Percentiles rank a stretch among this genome's conserved stretches.
Conservation (phyloP, 331 rosid genomes). For the Prunus yedoensis region DNA sequence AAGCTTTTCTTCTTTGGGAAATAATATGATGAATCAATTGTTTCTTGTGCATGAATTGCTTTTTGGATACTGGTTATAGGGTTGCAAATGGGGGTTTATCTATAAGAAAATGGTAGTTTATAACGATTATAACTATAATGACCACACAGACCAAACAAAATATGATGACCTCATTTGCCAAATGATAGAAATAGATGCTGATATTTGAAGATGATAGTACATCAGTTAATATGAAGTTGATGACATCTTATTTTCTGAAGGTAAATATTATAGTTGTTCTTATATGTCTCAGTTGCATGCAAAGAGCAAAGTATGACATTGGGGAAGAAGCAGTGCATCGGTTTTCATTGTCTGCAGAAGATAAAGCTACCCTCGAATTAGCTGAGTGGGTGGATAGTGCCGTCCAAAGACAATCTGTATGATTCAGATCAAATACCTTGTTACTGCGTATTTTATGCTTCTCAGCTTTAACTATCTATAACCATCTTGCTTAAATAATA, state of each 20-base stretch:
- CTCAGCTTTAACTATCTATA: background rate
- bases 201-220: background rate
- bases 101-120: background rate
- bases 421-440: conserved; percentile 33
- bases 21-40: conserved; percentile 1
- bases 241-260: background rate
- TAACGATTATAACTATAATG: background rate
- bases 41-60: conserved; percentile 4
- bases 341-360: conserved; percentile 95
- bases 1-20: conserved; percentile 9
- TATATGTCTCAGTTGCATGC: conserved; percentile 81
- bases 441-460: conserved; percentile 28
- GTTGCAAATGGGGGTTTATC: background rate
- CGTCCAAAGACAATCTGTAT: conserved; percentile 74
- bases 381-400: conserved; percentile 98
- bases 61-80: background rate
- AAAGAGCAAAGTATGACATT: conserved; percentile 92
- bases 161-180: background rate
- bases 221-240: background rate
- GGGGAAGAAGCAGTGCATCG: conserved; percentile 97
- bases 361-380: conserved; percentile 94
- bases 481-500: background rate
- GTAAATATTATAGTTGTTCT: conserved; percentile 12
- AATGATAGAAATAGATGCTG: background rate
- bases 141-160: background rate